phyloP scores from a whole-genome alignment of 306 rosid genomes.

The Astragalus membranaceus region DNA sequence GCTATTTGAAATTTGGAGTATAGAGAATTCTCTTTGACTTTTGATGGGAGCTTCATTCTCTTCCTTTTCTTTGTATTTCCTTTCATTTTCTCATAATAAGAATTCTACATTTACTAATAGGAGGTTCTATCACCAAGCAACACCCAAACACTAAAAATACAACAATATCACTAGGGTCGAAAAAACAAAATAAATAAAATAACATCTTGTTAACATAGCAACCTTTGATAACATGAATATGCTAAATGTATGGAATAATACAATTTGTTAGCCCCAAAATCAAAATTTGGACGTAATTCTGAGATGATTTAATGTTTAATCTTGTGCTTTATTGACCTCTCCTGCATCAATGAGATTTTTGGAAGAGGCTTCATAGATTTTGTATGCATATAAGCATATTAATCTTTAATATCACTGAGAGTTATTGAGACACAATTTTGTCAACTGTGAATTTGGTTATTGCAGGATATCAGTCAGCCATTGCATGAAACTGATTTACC shows the following conservation, averaged over 20 bases:
- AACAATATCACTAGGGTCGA: neutral
- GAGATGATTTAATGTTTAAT: constrained; percentile 19
- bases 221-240: neutral
- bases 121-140: too few relatives aligned
- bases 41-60: too few relatives aligned
- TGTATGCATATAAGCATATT: neutral
- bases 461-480: constrained; percentile 85
- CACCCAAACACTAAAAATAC: neutral
- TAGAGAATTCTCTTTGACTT: too few relatives aligned
- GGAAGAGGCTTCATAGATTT: neutral
- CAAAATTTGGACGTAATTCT: neutral
- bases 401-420: neutral
- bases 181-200: neutral
- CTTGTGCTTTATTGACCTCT: constrained; percentile 3
- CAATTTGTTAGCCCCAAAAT: neutral
- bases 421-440: neutral
- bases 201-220: neutral
- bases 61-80: too few relatives aligned
- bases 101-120: too few relatives aligned
- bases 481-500: constrained; percentile 61
- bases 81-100: too few relatives aligned
- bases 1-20: too few relatives aligned
- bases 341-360: neutral
- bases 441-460: constrained; percentile 27
- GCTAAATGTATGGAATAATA: neutral